Percentiles rank a stretch among this genome's conserved stretches.
Evolutionary conservation across 2,329 filamentous ascomycete genomes (phyloP).

Genomic region (Boeremia exigua): DNA sequence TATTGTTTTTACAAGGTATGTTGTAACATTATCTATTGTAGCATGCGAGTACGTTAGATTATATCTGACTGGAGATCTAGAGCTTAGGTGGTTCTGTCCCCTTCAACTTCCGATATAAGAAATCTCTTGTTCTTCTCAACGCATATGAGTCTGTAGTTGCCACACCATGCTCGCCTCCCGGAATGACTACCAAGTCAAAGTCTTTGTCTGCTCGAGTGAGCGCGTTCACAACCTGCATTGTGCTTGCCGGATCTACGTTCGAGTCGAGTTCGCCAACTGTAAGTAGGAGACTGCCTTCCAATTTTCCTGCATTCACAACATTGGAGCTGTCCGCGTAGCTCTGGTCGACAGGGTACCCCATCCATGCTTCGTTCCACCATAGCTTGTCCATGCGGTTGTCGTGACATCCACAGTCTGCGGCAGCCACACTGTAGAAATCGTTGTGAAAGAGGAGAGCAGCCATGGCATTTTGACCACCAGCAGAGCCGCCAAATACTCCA

Average conservation of each 20-base stretch:
- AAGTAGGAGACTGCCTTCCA: slow-evolving; percentile 26
- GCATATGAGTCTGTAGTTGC: slow-evolving; percentile 19
- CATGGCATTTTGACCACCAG: slow-evolving; percentile 38
- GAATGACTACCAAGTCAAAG: slow-evolving; percentile 30
- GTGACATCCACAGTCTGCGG: slow-evolving; percentile 36
- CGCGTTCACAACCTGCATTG: slow-evolving; percentile 37
- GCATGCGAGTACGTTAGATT: not conserved
- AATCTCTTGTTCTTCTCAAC: slow-evolving; percentile 23
- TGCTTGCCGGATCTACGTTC: slow-evolving; percentile 40
- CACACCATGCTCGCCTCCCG: slow-evolving; percentile 28
- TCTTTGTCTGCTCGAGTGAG: slow-evolving; percentile 29
- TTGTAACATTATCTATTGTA: too few relatives aligned
- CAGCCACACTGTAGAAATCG: slow-evolving; percentile 37
- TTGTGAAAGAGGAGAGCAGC: slow-evolving; percentile 35
- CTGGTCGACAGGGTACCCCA: slow-evolving; percentile 36
- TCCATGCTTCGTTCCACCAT: slow-evolving; percentile 39
- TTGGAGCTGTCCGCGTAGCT: slow-evolving; percentile 34
- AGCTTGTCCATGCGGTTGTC: slow-evolving; percentile 41
- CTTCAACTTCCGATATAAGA: slow-evolving; percentile 26
- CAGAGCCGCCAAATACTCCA: slow-evolving; percentile 29
- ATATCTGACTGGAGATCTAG: not conserved
- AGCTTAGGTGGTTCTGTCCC: slow-evolving; percentile 18
- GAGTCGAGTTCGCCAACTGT: slow-evolving; percentile 44
- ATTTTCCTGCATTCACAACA: slow-evolving; percentile 29
- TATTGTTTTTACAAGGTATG: too few relatives aligned